Evolutionary conservation across 306 rosid species (phyloP), one percentile per base, ranked within the genome.

Genomic region (Crotalaria pallida): DNA sequence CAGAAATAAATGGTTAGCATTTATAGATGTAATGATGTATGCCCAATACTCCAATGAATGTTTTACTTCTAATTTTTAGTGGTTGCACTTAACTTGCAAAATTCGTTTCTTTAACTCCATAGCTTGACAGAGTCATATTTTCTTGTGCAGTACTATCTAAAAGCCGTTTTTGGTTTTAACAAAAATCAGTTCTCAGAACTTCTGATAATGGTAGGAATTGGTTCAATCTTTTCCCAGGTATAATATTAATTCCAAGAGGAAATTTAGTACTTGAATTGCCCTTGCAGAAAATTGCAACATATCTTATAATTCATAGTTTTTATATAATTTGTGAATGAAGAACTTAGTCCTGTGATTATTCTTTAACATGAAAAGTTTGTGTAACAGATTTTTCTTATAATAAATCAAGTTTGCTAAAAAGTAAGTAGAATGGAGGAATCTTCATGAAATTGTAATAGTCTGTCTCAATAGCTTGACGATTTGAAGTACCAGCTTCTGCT

Each of bases 181-280:
- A 91, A 91, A 71, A 91, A 87, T 67, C 93, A 91, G 77, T 82
- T 87, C 81, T 80, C 96, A 15, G 91, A 91, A 81, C 83, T 91
- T 65, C 69, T 79, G 63, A 76, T 82, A 89, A 68, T 88, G 64
- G 93, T 91, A 7, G 96, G 89, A 47, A 50, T 88, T 13, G 96
- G 97, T 66, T 87, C 96, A 40, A 91, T 91, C 58, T 62, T 89
- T 71, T 87, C 93, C 73, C 97, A 88, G 93, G 97, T 88, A 81
- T 51, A 40, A 38, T 71, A 7, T 36, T 34, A 34, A 34, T 26
- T 18, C 53, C 27, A 13, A 65, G 12, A 58, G 27, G 47, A 31
- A 17, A 4, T 48, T 34, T 52, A 58, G 51, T 61, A 45, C 8
- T 19, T 5, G 13, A 16, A 41, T 36, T 63, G 29, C 67, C 50